Conservation (phyloP, 441 rosid genomes). For the Pelargonium myrrhifolium region DNA sequence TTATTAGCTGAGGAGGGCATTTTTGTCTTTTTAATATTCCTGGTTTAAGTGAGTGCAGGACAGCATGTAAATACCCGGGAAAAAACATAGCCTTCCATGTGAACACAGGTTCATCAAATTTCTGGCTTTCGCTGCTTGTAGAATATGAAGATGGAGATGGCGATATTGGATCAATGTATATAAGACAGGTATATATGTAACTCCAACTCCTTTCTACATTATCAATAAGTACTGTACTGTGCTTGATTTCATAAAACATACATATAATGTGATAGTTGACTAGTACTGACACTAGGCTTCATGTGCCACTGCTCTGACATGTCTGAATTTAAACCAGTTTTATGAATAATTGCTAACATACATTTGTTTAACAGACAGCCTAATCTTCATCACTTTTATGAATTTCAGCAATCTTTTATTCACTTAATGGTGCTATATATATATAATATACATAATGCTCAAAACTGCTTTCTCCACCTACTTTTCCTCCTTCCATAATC, state of each 20-base stretch:
- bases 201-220: too few relatives aligned
- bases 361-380: background rate
- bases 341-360: background rate
- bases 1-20: too few relatives aligned
- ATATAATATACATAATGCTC: too few relatives aligned
- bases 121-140: background rate
- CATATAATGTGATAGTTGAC: too few relatives aligned
- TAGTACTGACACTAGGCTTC: too few relatives aligned
- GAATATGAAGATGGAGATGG: background rate
- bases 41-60: background rate
- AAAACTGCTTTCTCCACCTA: background rate
- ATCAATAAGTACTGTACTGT: too few relatives aligned
- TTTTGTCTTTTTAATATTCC: too few relatives aligned
- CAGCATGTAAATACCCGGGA: background rate
- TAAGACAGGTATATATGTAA: background rate
- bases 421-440: background rate
- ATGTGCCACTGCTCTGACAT: background rate
- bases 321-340: background rate
- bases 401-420: background rate
- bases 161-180: background rate
- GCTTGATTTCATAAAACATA: too few relatives aligned
- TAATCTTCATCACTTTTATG: too few relatives aligned
- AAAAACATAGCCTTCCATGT: constrained; percentile 3
- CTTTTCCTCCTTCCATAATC: background rate
- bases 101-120: background rate